These are phyloP conservation scores for Platanthera zijinensis DNA, from an alignment of 106 monocot species.

Conservation along the genomic window DNA sequence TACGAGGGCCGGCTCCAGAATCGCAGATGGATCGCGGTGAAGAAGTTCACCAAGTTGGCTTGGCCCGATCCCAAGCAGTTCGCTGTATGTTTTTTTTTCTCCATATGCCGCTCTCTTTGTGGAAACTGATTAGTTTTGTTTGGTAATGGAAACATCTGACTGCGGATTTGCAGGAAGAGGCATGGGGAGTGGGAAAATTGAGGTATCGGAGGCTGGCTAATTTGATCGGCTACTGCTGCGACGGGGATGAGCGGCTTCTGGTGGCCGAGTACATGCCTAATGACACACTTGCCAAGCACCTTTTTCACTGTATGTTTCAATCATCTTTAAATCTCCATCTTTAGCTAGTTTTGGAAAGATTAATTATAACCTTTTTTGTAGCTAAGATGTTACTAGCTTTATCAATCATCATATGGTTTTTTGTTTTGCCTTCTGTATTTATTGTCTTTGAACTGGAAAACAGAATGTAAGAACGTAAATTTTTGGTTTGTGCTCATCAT, in stretches of 20 bases:
- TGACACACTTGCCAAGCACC: constrained; percentile 16
- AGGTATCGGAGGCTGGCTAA: constrained; percentile 43
- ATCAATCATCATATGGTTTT: not conserved
- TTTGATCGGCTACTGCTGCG: constrained; percentile 58
- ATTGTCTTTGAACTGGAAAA: not conserved
- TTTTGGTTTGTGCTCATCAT: not conserved
- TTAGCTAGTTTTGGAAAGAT: not conserved
- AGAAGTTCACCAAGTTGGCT: constrained; percentile 91
- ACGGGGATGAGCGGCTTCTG: constrained; percentile 57
- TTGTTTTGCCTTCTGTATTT: not conserved
- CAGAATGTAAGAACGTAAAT: not conserved
- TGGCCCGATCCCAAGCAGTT: constrained; percentile 99
- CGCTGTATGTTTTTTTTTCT: constrained; percentile 30
- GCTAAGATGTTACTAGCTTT: not conserved
- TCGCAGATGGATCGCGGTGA: constrained; percentile 78
- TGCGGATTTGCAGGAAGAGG: constrained; percentile 37
- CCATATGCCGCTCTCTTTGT: not conserved
- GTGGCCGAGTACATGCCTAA: constrained; percentile 18
- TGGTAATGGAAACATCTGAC: not conserved
- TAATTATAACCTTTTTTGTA: not conserved
- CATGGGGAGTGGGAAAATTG: constrained; percentile 49
- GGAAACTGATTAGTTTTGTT: not conserved
- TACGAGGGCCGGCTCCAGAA: constrained; percentile 68
- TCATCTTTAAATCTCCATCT: not conserved
- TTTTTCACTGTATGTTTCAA: constrained; percentile 23